phyloP scores from a whole-genome alignment of 495 filamentous ascomycete species.

The Lasiosphaeris hirsuta region DNA sequence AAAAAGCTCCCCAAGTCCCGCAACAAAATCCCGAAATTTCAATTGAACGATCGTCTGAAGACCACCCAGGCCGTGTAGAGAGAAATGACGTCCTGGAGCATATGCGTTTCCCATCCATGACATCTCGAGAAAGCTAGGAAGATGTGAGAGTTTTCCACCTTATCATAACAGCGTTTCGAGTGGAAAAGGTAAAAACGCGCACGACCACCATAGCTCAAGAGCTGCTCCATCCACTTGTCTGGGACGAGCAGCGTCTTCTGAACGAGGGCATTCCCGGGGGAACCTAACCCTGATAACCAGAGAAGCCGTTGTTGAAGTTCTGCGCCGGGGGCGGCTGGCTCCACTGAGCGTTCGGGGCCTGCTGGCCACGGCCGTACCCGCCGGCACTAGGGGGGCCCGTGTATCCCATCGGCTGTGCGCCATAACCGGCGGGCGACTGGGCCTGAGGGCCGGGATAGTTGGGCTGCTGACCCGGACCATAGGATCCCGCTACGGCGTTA shows the following conservation, averaged over 20 bases:
- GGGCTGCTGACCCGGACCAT: slow-evolving; percentile 51
- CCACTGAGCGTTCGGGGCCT: slow-evolving; percentile 70
- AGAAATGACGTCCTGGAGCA: slow-evolving; percentile 13
- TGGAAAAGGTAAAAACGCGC: slow-evolving; percentile 11
- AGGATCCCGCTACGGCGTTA: slow-evolving; percentile 34
- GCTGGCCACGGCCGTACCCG: slow-evolving; percentile 80
- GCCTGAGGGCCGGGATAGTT: slow-evolving; percentile 51
- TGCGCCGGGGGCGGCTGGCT: slow-evolving; percentile 57
- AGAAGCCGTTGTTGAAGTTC: slow-evolving; percentile 58
- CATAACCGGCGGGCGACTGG: slow-evolving; percentile 58
- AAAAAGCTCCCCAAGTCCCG: slow-evolving; percentile 20
- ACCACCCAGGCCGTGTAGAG: slow-evolving; percentile 14
- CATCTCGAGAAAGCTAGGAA: neutral
- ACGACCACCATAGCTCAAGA: neutral
- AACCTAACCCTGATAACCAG: slow-evolving; percentile 56
- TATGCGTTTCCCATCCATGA: slow-evolving; percentile 5
- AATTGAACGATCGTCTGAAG: slow-evolving; percentile 19
- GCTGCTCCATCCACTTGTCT: neutral
- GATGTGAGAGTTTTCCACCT: slow-evolving; percentile 7
- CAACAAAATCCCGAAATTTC: slow-evolving; percentile 23
- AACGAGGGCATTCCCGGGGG: neutral
- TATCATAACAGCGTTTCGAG: slow-evolving; percentile 9
- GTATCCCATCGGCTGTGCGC: slow-evolving; percentile 59
- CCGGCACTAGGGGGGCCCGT: slow-evolving; percentile 67
- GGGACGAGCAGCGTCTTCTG: no score